Evolutionary conservation across 257 asterid genomes (phyloP).

Genomic region (Gardenia jasminoides): DNA sequence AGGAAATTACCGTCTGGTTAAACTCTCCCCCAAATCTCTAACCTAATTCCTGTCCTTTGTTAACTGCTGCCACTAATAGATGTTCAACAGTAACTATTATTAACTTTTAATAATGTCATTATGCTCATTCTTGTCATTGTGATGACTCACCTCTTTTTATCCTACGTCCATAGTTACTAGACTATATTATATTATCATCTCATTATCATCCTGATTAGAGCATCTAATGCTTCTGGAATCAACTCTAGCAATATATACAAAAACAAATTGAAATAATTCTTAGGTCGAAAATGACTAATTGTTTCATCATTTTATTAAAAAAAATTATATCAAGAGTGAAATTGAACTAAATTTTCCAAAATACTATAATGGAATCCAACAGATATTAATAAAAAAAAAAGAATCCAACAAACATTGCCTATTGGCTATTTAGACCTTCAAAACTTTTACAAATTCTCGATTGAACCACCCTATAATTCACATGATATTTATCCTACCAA

Average conservation of each 20-base stretch:
- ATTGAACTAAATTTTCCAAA: neutral
- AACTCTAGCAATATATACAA: too few relatives aligned
- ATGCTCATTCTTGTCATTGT: neutral
- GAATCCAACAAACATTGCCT: neutral
- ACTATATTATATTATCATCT: too few relatives aligned
- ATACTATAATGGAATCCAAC: neutral
- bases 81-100: neutral
- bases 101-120: neutral
- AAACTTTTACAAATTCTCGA: neutral
- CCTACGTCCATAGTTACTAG: too few relatives aligned
- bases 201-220: too few relatives aligned
- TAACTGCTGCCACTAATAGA: neutral
- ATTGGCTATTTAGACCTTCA: neutral
- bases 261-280: too few relatives aligned
- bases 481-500: too few relatives aligned
- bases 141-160: too few relatives aligned
- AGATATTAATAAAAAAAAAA: too few relatives aligned
- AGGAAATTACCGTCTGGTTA: neutral
- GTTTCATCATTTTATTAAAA: neutral
- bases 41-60: neutral
- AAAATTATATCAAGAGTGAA: neutral
- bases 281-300: neutral
- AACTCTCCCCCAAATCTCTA: neutral
- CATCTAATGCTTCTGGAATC: too few relatives aligned
- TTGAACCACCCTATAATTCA: too few relatives aligned